These are phyloP conservation scores for Geranomyces variabilis DNA, from an alignment of 192 early-diverging fungal species.

Conservation along the genomic window DNA sequence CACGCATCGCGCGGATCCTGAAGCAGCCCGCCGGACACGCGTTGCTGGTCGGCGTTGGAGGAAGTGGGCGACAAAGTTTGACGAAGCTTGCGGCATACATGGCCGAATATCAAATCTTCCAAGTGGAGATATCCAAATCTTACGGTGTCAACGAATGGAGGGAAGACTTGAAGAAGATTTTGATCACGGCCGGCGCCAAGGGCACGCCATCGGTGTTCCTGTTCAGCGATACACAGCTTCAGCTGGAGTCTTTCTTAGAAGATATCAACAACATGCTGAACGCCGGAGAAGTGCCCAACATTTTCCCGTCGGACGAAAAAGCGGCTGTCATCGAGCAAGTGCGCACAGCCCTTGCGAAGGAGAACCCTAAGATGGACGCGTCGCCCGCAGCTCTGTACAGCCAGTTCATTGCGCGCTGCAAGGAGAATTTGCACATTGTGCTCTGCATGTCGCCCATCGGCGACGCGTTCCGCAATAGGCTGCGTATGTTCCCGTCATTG, in stretches of 20 bases:
- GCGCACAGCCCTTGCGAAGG: constrained; percentile 49
- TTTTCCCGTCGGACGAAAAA: constrained; percentile 63
- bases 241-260: constrained; percentile 60
- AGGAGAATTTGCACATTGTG: constrained; percentile 64
- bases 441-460: constrained; percentile 66
- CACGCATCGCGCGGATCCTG: constrained; percentile 59
- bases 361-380: constrained; percentile 60
- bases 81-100: constrained; percentile 61
- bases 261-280: constrained; percentile 70
- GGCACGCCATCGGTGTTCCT: constrained; percentile 59
- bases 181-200: constrained; percentile 58
- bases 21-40: constrained; percentile 64
- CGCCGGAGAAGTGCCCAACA: constrained; percentile 65
- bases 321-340: constrained; percentile 59
- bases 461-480: constrained; percentile 60
- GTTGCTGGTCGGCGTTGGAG: constrained; percentile 61
- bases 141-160: constrained; percentile 64
- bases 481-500: constrained; percentile 63
- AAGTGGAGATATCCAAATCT: constrained; percentile 63
- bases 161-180: constrained; percentile 60
- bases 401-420: constrained; percentile 59
- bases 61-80: constrained; percentile 58
- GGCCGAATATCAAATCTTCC: constrained; percentile 59
- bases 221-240: constrained; percentile 62
- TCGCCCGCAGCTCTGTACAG: constrained; percentile 56